Conservation (phyloP, 805 yeast species). For the Metschnikowia cerradonensis region DNA sequence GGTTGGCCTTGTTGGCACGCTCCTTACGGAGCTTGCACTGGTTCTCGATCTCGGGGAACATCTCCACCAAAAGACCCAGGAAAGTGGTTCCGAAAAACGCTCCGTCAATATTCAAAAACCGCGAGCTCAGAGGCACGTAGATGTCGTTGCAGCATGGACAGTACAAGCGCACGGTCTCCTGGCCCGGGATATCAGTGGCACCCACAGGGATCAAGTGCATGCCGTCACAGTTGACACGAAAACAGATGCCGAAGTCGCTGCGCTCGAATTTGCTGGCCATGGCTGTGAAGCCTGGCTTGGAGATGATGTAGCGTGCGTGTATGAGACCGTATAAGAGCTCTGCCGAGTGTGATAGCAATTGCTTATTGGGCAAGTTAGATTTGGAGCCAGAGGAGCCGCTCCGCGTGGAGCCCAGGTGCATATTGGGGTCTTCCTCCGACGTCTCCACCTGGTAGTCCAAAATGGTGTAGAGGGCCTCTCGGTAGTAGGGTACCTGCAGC, state of each 20-base stretch:
- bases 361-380: constrained; percentile 61
- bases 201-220: constrained; percentile 92
- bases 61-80: constrained; percentile 86
- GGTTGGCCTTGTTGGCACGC: constrained; percentile 47
- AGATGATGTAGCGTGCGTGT: constrained; percentile 85
- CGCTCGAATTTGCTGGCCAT: constrained; percentile 93
- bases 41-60: constrained; percentile 85
- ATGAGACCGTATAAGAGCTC: constrained; percentile 90
- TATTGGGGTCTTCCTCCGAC: constrained; percentile 29
- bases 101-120: constrained; percentile 88
- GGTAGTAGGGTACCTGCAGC: constrained; percentile 80
- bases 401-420: constrained; percentile 2
- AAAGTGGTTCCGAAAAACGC: constrained; percentile 96
- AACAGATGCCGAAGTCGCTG: constrained; percentile 87
- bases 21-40: constrained; percentile 58
- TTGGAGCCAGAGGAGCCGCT: constrained; percentile 22
- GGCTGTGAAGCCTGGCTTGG: constrained; percentile 83
- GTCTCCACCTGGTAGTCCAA: constrained; percentile 71
- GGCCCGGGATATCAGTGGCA: constrained; percentile 83
- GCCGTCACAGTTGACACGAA: constrained; percentile 83
- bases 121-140: constrained; percentile 81
- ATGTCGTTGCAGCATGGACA: constrained; percentile 95
- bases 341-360: constrained; percentile 82
- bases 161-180: constrained; percentile 84
- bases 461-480: constrained; percentile 88